These are phyloP conservation scores for Cinchona pubescens DNA, from an alignment of 257 asterid species.

Conservation along the genomic window DNA sequence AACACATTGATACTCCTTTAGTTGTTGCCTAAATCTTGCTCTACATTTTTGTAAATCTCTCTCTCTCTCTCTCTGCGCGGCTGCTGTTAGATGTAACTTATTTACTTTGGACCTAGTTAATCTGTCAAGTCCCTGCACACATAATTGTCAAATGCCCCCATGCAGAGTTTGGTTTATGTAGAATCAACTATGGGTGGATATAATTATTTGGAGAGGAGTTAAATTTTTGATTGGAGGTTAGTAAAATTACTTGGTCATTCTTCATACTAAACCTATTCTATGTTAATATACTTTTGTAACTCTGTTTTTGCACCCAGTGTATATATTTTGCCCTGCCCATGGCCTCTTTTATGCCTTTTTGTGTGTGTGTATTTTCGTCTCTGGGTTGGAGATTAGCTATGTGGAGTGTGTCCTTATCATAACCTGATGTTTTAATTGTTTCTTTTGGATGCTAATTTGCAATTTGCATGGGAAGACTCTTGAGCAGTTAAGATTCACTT, in stretches of 20 bases:
- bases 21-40: not conserved
- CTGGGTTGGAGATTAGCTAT: not conserved
- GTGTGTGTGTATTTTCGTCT: not conserved
- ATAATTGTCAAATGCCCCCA: not conserved
- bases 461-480: not conserved
- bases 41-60: not conserved
- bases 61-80: not conserved
- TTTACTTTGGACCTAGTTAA: not conserved
- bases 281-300: not conserved
- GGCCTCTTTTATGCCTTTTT: not conserved
- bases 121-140: not conserved
- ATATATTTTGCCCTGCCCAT: too few species aligned
- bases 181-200: not conserved
- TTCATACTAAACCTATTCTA: not conserved
- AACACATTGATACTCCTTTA: too few species aligned
- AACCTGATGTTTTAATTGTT: too few species aligned
- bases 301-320: too few species aligned
- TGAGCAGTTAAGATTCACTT: constrained; percentile 1
- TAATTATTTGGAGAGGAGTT: not conserved
- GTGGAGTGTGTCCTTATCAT: not conserved
- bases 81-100: too few species aligned
- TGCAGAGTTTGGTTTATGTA: not conserved
- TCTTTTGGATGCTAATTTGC: not conserved
- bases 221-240: not conserved
- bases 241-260: not conserved